Evolutionary conservation across 768 basidiomycete genomes (phyloP), one percentile per base, ranked within the genome.

Genomic region (Lactarius quietus): DNA sequence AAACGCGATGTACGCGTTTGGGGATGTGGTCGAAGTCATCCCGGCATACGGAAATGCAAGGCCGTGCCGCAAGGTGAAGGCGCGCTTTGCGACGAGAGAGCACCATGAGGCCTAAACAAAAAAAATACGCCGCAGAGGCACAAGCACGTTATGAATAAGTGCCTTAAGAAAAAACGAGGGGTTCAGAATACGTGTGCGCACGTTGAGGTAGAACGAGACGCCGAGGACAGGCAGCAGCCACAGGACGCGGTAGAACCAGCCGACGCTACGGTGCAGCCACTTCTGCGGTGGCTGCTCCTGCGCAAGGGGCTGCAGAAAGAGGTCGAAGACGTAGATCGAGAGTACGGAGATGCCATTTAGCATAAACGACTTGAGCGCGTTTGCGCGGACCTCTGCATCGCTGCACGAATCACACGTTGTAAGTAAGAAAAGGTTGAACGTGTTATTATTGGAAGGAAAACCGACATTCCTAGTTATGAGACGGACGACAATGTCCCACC

Each of bases 221-320:
- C 86, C 87, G 9, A 93, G 81, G 59, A 94, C 82, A 0, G 93
- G 93, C 23, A 89, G 75, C 4, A 95, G 76, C 92, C 92, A 95
- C 43, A 95, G 75, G 9, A 84, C 76, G 71, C 86, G 88, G 74
- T 90, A 92, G 68, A 90, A 84, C 84, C 85, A 86, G 12, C 88
- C 86, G 14, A 92, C 79, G 70, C 91, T 89, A 29, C 85, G 80
- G 72, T 87, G 87, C 45, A 89, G 73, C 87, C 87, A 90, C 66
- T 80, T 84, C 64, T 83, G 82, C 61, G 84, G 81, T 55, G 83
- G 82, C 69, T 83, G 81, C 69, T 83, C 81, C 23, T 80, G 82
- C 18, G 89, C 82, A 26, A 92, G 80, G 3, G 91, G 90, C 23
- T 83, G 80, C 17, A 94, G 78, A 31, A 93, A 73, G 55, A 87